These are phyloP conservation scores for Lentinula sp. DNA, from an alignment of 768 basidiomycete species.

Conservation along the genomic window DNA sequence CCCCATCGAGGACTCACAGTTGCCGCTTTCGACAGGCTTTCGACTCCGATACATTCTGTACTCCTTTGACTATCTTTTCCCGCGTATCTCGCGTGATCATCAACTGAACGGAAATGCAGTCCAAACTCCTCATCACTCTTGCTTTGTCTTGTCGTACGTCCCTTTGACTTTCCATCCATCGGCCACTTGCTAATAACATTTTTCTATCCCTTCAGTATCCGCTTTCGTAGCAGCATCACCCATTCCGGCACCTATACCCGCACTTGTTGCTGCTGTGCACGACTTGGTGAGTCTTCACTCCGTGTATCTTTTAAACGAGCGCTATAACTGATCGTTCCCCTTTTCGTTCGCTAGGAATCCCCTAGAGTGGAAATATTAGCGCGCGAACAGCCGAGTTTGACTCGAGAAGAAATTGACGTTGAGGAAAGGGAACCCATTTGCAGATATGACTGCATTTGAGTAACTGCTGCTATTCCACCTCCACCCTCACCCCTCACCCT, in stretches of 20 bases:
- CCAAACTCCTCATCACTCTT: not conserved
- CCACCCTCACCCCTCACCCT: not conserved
- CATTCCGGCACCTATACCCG: not conserved
- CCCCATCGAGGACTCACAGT: not conserved
- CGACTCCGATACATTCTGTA: not conserved
- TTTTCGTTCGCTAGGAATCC: not conserved
- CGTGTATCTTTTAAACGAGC: not conserved
- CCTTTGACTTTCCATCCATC: too few relatives aligned
- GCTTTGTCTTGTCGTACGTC: not conserved
- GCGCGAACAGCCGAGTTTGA: not conserved
- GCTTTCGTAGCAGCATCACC: constrained; percentile 3
- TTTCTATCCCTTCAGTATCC: not conserved
- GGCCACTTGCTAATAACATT: not conserved
- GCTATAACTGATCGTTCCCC: not conserved
- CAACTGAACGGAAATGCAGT: not conserved
- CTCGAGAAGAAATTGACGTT: not conserved
- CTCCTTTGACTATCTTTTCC: not conserved
- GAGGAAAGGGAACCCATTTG: constrained; percentile 1
- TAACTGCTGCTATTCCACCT: not conserved
- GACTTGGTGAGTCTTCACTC: not conserved
- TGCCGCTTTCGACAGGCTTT: not conserved
- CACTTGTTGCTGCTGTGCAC: not conserved
- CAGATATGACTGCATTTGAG: constrained; percentile 1
- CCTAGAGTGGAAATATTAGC: not conserved
- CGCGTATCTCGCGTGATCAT: not conserved